A percentile compares a stretch with the other conserved stretches of the same genome.
These are phyloP conservation scores for Huiozyma sinensis DNA, from an alignment of 805 yeast genomes.

Conservation along the genomic window DNA sequence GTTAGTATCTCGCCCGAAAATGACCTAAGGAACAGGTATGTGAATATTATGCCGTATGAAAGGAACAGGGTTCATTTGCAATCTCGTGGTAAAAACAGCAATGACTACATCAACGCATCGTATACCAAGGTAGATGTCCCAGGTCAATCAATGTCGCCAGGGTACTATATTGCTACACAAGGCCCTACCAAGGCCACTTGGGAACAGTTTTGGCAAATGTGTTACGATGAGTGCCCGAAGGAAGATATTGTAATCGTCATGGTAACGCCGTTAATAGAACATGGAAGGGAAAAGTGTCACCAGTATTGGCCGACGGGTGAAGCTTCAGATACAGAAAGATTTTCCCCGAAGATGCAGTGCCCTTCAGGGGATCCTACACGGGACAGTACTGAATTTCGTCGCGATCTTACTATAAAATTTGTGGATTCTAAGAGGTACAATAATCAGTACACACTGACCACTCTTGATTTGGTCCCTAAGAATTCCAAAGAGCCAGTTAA, in stretches of 20 bases:
- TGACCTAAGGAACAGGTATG: conserved; percentile 43
- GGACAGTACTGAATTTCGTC: conserved; percentile 15
- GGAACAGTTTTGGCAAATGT: conserved; percentile 85
- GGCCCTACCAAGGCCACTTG: conserved; percentile 70
- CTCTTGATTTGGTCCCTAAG: conserved; percentile 11
- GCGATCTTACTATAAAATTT: conserved; percentile 14
- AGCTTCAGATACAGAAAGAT: conserved; percentile 3
- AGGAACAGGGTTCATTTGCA: conserved; percentile 39
- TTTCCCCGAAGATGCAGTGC: conserved; percentile 11
- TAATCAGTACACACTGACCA: conserved; percentile 19
- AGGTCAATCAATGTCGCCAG: conserved; percentile 14
- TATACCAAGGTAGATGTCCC: conserved; percentile 34
- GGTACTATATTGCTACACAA: conserved; percentile 56
- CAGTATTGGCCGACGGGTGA: conserved; percentile 57
- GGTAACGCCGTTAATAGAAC: conserved; percentile 69
- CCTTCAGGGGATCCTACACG: conserved; percentile 12
- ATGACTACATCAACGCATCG: conserved; percentile 80
- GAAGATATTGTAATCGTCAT: conserved; percentile 51
- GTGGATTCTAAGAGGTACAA: conserved; percentile 11
- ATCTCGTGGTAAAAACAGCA: conserved; percentile 9
- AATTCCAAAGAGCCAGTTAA: conserved; percentile 32
- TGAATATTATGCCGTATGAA: conserved; percentile 58
- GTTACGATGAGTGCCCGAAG: conserved; percentile 47
- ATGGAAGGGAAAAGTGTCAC: conserved; percentile 62
- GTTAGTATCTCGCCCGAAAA: conserved; percentile 17